phyloP scores from a whole-genome alignment of 371 early-diverging fungal species.

The Mortierella polycephala region DNA sequence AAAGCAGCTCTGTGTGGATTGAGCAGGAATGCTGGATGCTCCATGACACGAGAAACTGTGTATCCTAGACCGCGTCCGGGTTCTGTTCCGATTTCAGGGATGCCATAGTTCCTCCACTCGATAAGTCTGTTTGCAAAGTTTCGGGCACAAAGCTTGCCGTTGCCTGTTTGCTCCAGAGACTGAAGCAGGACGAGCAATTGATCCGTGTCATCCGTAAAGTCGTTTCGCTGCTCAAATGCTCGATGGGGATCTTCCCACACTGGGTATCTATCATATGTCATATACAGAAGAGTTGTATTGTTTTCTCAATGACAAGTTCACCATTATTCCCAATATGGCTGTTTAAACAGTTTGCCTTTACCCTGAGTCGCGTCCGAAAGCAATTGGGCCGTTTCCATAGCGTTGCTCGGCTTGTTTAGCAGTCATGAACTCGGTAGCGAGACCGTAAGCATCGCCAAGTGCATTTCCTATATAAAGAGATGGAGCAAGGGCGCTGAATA shows the following conservation, averaged over 20 bases:
- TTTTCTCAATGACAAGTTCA: neutral
- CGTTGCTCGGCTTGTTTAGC: conserved; percentile 46
- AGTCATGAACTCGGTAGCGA: conserved; percentile 75
- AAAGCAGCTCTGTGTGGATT: conserved; percentile 56
- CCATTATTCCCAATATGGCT: neutral
- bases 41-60: conserved; percentile 61
- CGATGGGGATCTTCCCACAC: conserved; percentile 57
- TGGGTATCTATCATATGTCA: conserved; percentile 17
- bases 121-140: conserved; percentile 62
- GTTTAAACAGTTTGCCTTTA: neutral
- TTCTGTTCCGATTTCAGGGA: conserved; percentile 60
- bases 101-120: conserved; percentile 61
- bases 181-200: conserved; percentile 68
- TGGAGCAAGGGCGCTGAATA: neutral
- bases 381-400: conserved; percentile 70
- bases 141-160: conserved; percentile 59
- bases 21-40: conserved; percentile 52
- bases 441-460: conserved; percentile 75
- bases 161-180: conserved; percentile 58
- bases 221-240: conserved; percentile 54
- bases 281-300: neutral
- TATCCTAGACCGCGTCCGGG: conserved; percentile 62
- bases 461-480: conserved; percentile 60
- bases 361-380: conserved; percentile 66
- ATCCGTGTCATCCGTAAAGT: conserved; percentile 77